phyloP scores from a whole-genome alignment of 2,329 filamentous ascomycete genomes.

The Alternaria metachromatica region DNA sequence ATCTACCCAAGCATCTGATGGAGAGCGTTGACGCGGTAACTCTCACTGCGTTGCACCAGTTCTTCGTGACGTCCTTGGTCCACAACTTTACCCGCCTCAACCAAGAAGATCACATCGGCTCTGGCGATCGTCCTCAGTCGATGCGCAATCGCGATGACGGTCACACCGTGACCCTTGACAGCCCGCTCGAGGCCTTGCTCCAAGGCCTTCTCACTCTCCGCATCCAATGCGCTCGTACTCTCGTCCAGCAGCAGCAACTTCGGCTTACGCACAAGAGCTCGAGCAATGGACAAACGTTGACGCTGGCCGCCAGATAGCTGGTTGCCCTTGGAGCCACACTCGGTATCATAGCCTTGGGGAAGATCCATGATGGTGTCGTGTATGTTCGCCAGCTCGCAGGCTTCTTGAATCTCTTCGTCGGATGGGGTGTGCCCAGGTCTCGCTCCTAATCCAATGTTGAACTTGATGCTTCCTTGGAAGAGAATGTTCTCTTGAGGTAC shows the following conservation, averaged over 20 bases:
- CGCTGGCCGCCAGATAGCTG: conserved; percentile 53
- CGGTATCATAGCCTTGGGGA: conserved; percentile 70
- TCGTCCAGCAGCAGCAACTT: conserved; percentile 53
- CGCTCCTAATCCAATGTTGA: conserved; percentile 57
- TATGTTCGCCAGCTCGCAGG: conserved; percentile 72
- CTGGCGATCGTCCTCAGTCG: conserved; percentile 51
- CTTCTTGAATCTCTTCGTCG: conserved; percentile 68
- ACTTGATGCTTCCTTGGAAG: conserved; percentile 57
- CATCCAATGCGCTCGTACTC: conserved; percentile 52
- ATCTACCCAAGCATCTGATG: conserved; percentile 55
- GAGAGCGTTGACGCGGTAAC: conserved; percentile 58
- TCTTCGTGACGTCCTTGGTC: conserved; percentile 59
- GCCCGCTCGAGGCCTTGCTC: conserved; percentile 50
- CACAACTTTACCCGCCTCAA: conserved; percentile 57
- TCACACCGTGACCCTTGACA: conserved; percentile 44
- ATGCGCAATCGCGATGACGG: conserved; percentile 56
- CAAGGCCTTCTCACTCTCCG: conserved; percentile 51
- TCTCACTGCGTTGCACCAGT: conserved; percentile 56
- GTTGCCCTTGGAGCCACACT: conserved; percentile 50
- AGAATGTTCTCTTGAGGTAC: conserved; percentile 58
- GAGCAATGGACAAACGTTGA: conserved; percentile 53
- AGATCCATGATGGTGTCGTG: conserved; percentile 70
- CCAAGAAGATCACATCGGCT: conserved; percentile 54
- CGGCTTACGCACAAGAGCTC: conserved; percentile 53
- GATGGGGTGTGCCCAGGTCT: conserved; percentile 62